These are phyloP conservation scores for Termitomyces sp. DNA, from an alignment of 768 basidiomycete genomes.

Conservation along the genomic window DNA sequence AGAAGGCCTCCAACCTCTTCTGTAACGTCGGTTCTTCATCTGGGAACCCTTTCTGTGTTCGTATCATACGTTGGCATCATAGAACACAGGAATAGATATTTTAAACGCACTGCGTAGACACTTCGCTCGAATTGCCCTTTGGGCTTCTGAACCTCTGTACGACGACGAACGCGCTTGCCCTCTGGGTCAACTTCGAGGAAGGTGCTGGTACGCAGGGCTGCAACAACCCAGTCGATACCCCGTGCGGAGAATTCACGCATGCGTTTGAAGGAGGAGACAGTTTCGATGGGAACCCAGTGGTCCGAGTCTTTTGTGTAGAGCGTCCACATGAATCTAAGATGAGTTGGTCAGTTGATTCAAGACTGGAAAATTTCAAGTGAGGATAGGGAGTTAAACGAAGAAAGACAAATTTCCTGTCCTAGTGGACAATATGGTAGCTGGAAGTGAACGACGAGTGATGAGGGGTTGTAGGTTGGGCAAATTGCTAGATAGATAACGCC, in stretches of 20 bases:
- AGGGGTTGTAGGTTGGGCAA: neutral
- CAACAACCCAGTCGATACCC: slow-evolving; percentile 65
- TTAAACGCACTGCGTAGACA: slow-evolving; percentile 74
- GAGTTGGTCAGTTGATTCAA: neutral
- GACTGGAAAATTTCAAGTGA: neutral
- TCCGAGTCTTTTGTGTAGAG: slow-evolving; percentile 74
- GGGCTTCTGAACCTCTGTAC: slow-evolving; percentile 70
- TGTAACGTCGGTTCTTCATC: slow-evolving; percentile 62
- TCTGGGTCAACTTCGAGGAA: slow-evolving; percentile 72
- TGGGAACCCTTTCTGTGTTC: slow-evolving; percentile 82
- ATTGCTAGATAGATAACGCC: neutral
- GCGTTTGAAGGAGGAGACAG: slow-evolving; percentile 90
- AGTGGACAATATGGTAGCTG: neutral
- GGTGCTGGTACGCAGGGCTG: slow-evolving; percentile 50
- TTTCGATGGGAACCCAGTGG: slow-evolving; percentile 88
- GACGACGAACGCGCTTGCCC: slow-evolving; percentile 68
- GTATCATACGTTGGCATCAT: neutral
- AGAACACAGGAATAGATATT: neutral
- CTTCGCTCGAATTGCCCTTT: slow-evolving; percentile 79
- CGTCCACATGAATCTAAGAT: slow-evolving; percentile 87
- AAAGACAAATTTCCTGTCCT: neutral
- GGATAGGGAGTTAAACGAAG: neutral
- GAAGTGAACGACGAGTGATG: neutral
- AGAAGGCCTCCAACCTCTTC: slow-evolving; percentile 72
- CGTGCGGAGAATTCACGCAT: slow-evolving; percentile 69